Conservation (phyloP, 1,284 basidiomycete species). For the Abortiporus biennis region DNA sequence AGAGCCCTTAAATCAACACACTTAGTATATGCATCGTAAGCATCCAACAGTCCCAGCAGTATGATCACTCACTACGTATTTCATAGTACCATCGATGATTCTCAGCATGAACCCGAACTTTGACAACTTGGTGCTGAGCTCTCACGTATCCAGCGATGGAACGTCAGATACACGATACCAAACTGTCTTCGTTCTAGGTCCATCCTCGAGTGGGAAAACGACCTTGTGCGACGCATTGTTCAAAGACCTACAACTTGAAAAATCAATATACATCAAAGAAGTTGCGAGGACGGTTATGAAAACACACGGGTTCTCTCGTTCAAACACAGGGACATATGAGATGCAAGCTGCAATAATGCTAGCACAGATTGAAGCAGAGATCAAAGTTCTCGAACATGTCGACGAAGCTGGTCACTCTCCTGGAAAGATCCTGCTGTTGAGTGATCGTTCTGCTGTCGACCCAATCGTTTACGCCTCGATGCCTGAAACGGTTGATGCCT, state of each 20-base stretch:
- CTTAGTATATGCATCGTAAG: too few species aligned
- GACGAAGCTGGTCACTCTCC: conserved; percentile 9
- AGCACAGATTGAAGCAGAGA: conserved; percentile 44
- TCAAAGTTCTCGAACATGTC: conserved; percentile 16
- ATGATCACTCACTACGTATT: too few species aligned
- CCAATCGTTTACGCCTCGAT: conserved; percentile 54
- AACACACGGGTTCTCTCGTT: conserved; percentile 41
- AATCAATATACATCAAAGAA: conserved; percentile 42
- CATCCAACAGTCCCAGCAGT: too few species aligned
- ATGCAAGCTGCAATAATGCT: conserved; percentile 60
- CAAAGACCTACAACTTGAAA: conserved; percentile 29
- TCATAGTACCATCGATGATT: too few species aligned
- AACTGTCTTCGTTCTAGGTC: conserved; percentile 53
- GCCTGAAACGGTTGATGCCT: conserved; percentile 30
- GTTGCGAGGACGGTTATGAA: conserved; percentile 55
- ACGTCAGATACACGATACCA: too few species aligned
- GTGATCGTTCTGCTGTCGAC: conserved; percentile 59
- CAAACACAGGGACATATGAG: conserved; percentile 39
- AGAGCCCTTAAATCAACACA: too few species aligned
- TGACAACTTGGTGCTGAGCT: too few species aligned
- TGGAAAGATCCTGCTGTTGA: conserved; percentile 36
- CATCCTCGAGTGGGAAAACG: conserved; percentile 62
- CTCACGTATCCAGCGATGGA: too few species aligned
- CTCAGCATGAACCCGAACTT: too few species aligned
- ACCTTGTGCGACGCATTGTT: conserved; percentile 52